These are phyloP conservation scores for Aspergillus awamori DNA, from an alignment of 2,329 filamentous ascomycete species.

Conservation along the genomic window DNA sequence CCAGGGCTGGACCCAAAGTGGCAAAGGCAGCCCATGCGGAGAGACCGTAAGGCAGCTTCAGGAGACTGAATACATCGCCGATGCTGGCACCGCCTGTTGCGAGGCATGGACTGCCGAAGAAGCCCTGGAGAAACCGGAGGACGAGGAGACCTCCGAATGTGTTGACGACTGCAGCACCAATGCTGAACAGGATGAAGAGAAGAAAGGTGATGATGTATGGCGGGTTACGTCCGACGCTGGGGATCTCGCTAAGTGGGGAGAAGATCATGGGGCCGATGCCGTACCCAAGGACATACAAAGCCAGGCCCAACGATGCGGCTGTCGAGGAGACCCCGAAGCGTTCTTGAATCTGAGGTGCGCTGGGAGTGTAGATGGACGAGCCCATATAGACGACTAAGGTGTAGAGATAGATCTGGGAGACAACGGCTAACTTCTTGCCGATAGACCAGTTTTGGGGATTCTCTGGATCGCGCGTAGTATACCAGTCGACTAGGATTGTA, in stretches of 20 bases:
- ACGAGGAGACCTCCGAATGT: constrained; percentile 12
- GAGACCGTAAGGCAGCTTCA: constrained; percentile 5
- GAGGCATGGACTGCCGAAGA: constrained; percentile 12
- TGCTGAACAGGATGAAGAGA: constrained; percentile 4
- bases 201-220: constrained; percentile 8
- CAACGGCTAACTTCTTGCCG: background rate
- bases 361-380: constrained; percentile 11
- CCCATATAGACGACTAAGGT: constrained; percentile 13
- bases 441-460: constrained; percentile 12
- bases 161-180: constrained; percentile 4
- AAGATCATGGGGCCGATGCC: constrained; percentile 10
- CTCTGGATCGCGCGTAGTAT: constrained; percentile 1
- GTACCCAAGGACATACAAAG: constrained; percentile 8
- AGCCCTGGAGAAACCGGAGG: constrained; percentile 13
- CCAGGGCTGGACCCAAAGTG: constrained; percentile 57
- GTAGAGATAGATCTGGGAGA: constrained; percentile 8
- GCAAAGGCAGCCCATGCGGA: constrained; percentile 55
- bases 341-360: background rate
- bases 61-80: constrained; percentile 5
- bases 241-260: constrained; percentile 9
- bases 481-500: constrained; percentile 11
- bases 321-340: constrained; percentile 1
- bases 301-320: constrained; percentile 7
- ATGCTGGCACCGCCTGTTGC: constrained; percentile 10
- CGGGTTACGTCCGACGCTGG: constrained; percentile 7